These are phyloP conservation scores for Larix sibirica DNA, from an alignment of 83 land plant genomes.

Conservation along the genomic window DNA sequence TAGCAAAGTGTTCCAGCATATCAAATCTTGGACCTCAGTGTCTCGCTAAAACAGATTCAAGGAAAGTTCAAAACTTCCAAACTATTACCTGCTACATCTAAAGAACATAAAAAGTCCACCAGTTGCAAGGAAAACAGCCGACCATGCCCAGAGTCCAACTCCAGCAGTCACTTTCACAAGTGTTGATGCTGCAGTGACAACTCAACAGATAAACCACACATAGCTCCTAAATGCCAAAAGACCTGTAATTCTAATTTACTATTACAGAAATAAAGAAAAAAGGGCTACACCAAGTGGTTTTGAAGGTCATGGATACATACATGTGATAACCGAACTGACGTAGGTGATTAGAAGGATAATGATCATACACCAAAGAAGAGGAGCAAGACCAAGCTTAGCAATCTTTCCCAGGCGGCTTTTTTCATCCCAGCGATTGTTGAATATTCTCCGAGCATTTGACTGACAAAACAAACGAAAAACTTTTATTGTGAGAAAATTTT, in stretches of 20 bases:
- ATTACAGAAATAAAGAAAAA: neutral
- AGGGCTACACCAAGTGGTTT: neutral
- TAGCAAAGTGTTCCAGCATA: neutral
- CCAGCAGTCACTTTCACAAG: conserved; percentile 49
- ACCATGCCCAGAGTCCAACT: conserved; percentile 75
- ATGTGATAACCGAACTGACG: conserved; percentile 73
- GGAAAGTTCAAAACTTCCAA: neutral
- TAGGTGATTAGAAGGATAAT: conserved; percentile 58
- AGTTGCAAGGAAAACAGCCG: conserved; percentile 65
- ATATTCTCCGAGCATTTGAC: conserved; percentile 91
- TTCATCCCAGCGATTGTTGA: conserved; percentile 84
- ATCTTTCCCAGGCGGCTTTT: conserved; percentile 60
- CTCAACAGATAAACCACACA: neutral
- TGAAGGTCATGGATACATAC: conserved; percentile 40
- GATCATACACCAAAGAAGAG: conserved; percentile 77
- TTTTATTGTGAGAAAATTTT: neutral
- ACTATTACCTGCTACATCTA: conserved; percentile 79
- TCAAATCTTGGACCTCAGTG: neutral
- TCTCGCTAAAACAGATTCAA: too few species aligned
- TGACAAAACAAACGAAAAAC: conserved; percentile 23
- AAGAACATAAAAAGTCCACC: conserved; percentile 70
- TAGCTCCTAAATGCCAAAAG: neutral
- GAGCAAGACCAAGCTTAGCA: conserved; percentile 92
- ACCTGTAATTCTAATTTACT: neutral
- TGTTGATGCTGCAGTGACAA: conserved; percentile 51